These are phyloP conservation scores for Draba incana DNA, from an alignment of 345 rosid species.

Conservation along the genomic window DNA sequence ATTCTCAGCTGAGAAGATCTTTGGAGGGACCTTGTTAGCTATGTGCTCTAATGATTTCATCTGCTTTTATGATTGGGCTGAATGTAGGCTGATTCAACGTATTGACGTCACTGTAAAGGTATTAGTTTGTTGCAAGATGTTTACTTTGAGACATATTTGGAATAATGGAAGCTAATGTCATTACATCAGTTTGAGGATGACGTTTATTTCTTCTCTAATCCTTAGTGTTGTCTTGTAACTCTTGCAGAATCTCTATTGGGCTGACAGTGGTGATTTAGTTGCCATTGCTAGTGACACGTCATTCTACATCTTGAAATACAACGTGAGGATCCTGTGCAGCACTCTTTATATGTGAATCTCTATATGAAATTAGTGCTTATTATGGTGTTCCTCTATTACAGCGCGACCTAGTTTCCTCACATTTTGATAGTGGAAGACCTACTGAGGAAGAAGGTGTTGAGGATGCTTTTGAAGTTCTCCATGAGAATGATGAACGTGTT, in stretches of 20 bases:
- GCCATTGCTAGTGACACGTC: constrained; percentile 96
- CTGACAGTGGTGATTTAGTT: constrained; percentile 97
- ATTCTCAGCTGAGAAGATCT: constrained; percentile 88
- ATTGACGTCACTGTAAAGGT: constrained; percentile 98
- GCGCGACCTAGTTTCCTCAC: constrained; percentile 88
- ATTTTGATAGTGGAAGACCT: constrained; percentile 85
- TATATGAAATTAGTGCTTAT: constrained; percentile 17
- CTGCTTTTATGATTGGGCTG: constrained; percentile 99
- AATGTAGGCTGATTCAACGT: constrained; percentile 94
- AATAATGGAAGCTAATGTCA: constrained; percentile 10
- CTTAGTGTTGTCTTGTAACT: constrained; percentile 25
- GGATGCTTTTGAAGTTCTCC: constrained; percentile 98
- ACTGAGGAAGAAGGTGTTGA: constrained; percentile 98
- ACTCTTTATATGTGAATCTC: constrained; percentile 5
- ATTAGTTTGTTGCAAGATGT: constrained; percentile 35
- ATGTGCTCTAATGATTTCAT: constrained; percentile 98
- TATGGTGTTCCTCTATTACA: constrained; percentile 45
- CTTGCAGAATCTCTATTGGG: constrained; percentile 95
- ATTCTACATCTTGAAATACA: constrained; percentile 94
- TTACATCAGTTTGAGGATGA: constrained; percentile 9
- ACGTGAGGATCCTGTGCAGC: constrained; percentile 53
- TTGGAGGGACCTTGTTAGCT: constrained; percentile 91
- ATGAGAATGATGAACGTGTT: constrained; percentile 97
- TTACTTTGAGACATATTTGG: constrained; percentile 23
- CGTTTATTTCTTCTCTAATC: constrained; percentile 29